phyloP scores from a whole-genome alignment of 352 stramenopile genomes.

The Peronospora farinosa region DNA sequence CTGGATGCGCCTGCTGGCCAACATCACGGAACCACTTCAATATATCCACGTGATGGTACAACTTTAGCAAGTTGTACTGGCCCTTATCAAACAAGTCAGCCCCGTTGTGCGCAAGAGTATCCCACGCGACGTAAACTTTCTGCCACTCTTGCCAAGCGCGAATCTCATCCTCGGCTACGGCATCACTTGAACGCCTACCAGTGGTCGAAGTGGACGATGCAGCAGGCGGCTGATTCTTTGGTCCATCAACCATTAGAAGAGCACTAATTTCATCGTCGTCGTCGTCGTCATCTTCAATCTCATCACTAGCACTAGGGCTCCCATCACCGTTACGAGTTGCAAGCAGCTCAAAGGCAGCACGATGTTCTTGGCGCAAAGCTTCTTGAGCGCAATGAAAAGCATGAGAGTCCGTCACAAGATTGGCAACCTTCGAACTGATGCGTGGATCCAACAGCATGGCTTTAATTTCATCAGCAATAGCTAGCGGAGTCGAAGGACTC shows the following conservation, averaged over 20 bases:
- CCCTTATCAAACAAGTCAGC: conserved; percentile 34
- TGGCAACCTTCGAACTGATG: conserved; percentile 29
- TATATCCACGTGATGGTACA: conserved; percentile 39
- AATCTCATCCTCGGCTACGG: conserved; percentile 20
- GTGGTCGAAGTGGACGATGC: conserved; percentile 9
- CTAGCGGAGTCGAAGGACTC: conserved; percentile 5
- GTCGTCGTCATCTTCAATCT: conserved; percentile 11
- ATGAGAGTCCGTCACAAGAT: conserved; percentile 21
- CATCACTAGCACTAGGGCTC: conserved; percentile 1
- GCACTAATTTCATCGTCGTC: conserved; percentile 34
- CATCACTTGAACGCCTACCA: conserved; percentile 13
- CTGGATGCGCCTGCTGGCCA: conserved; percentile 25
- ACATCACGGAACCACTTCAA: conserved; percentile 34
- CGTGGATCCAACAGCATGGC: conserved; percentile 37
- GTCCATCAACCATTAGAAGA: conserved; percentile 33
- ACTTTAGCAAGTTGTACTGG: conserved; percentile 38
- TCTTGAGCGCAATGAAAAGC: conserved; percentile 22
- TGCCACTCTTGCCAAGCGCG: conserved; percentile 36
- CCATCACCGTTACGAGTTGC: conserved; percentile 2
- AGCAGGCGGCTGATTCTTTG: conserved; percentile 26
- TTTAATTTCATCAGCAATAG: conserved; percentile 28
- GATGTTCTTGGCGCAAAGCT: conserved; percentile 31
- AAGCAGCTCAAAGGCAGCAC: conserved; percentile 27
- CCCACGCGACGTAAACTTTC: conserved; percentile 30
- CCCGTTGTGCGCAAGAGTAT: conserved; percentile 21